A percentile compares a stretch with the other conserved stretches of the same genome.
phyloP scores from a whole-genome alignment of 2,329 filamentous ascomycete genomes.

The Aspergillus aculeatus region DNA sequence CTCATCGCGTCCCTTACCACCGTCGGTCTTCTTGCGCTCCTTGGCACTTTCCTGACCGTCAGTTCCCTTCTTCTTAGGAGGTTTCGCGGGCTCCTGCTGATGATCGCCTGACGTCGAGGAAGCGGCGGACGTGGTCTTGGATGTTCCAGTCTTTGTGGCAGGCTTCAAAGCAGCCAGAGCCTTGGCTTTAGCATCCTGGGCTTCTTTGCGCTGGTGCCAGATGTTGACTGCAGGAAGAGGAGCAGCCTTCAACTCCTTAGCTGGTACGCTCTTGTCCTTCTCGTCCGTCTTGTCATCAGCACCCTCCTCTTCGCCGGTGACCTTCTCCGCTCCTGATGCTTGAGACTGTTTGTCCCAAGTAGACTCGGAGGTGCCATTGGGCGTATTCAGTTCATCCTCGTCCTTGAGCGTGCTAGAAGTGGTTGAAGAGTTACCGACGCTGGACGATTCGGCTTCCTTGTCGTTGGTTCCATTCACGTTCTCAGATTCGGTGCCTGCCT shows the following conservation, averaged over 20 bases:
- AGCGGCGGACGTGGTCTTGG: constrained; percentile 27
- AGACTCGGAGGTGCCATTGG: constrained; percentile 64
- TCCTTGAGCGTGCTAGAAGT: constrained; percentile 57
- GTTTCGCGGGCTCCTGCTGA: constrained; percentile 43
- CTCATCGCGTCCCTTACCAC: constrained; percentile 44
- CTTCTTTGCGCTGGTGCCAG: constrained; percentile 78
- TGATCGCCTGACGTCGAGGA: constrained; percentile 33
- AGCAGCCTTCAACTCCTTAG: constrained; percentile 71
- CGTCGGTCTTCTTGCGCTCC: constrained; percentile 38
- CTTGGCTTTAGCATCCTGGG: constrained; percentile 54
- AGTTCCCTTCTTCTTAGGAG: constrained; percentile 43
- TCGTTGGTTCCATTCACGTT: constrained; percentile 31
- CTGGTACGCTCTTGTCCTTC: constrained; percentile 60
- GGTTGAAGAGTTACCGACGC: constrained; percentile 51
- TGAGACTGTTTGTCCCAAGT: constrained; percentile 67
- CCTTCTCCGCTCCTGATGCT: constrained; percentile 61
- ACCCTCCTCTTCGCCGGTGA: constrained; percentile 39
- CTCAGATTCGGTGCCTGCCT: constrained; percentile 43
- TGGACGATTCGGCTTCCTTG: constrained; percentile 49
- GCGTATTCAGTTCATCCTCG: constrained; percentile 60
- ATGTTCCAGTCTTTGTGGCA: constrained; percentile 20
- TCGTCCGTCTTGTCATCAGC: constrained; percentile 58
- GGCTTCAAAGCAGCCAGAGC: constrained; percentile 31
- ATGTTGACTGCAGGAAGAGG: constrained; percentile 81
- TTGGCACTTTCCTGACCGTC: constrained; percentile 32